phyloP scores from a whole-genome alignment of 2,329 filamentous ascomycete genomes.

The Stylonectria norvegica region DNA sequence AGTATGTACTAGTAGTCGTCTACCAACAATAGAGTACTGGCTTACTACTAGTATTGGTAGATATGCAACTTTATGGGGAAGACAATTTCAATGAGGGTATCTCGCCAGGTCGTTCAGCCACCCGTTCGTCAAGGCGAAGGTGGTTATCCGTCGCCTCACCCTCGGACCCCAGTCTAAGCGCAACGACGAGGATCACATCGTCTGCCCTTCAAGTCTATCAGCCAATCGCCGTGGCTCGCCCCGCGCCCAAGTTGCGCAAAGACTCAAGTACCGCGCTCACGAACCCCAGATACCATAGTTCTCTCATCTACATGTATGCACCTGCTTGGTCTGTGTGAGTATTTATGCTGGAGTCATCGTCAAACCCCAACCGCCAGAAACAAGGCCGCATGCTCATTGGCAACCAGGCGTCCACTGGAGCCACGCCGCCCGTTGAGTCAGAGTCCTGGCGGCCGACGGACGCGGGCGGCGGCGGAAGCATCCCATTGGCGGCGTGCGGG shows the following conservation, averaged over 20 bases:
- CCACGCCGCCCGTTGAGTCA: slow-evolving; percentile 10
- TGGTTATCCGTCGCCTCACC: slow-evolving; percentile 17
- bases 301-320: neutral
- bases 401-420: slow-evolving; percentile 1
- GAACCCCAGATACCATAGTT: neutral
- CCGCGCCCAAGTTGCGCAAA: neutral
- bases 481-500: slow-evolving; percentile 19
- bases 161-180: slow-evolving; percentile 12
- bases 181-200: slow-evolving; percentile 5
- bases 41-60: too few species aligned
- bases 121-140: slow-evolving; percentile 14
- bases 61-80: too few species aligned
- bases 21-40: too few species aligned
- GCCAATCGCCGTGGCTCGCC: neutral
- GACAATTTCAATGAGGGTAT: too few species aligned
- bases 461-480: slow-evolving; percentile 10
- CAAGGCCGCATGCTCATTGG: too few species aligned
- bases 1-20: too few species aligned
- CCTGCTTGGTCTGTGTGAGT: too few species aligned
- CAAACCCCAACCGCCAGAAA: too few species aligned
- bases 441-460: slow-evolving; percentile 8
- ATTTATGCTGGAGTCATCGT: too few species aligned
- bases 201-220: neutral
- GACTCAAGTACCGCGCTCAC: neutral
- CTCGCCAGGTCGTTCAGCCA: slow-evolving; percentile 6